A percentile compares a stretch with the other conserved stretches of the same genome.
These are phyloP conservation scores for Exserohilum turcica DNA, from an alignment of 2,329 filamentous ascomycete species.

Conservation along the genomic window DNA sequence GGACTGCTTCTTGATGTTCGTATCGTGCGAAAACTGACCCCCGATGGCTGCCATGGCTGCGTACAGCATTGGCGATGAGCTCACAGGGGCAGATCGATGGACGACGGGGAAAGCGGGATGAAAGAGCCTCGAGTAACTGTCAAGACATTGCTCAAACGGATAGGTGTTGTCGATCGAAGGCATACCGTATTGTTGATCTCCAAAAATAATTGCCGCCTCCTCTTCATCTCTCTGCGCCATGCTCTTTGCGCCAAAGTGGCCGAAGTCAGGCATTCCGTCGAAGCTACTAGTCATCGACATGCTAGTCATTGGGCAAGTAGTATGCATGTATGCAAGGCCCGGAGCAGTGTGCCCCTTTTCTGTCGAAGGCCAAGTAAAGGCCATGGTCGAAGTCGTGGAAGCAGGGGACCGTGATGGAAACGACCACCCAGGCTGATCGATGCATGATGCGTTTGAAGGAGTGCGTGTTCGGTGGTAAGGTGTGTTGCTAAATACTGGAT, in stretches of 20 bases:
- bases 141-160: conserved; percentile 49
- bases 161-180: conserved; percentile 39
- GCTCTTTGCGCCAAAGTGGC: conserved; percentile 37
- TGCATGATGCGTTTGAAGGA: conserved; percentile 45
- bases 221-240: conserved; percentile 46
- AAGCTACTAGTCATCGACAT: conserved; percentile 27
- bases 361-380: conserved; percentile 36
- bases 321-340: conserved; percentile 29
- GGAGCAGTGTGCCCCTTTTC: conserved; percentile 37
- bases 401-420: conserved; percentile 43
- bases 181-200: conserved; percentile 47
- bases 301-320: conserved; percentile 33
- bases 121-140: conserved; percentile 53
- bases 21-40: conserved; percentile 47
- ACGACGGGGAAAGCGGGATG: conserved; percentile 53
- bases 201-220: conserved; percentile 43
- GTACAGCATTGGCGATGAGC: conserved; percentile 50
- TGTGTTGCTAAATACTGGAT: conserved; percentile 34
- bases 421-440: conserved; percentile 34
- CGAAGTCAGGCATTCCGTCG: conserved; percentile 32
- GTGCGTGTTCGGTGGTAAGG: conserved; percentile 45
- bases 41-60: conserved; percentile 54
- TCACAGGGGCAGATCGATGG: conserved; percentile 49
- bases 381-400: conserved; percentile 42
- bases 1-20: conserved; percentile 44